Evolutionary conservation across 148 eudicot genomes (phyloP), one percentile per base, ranked within the genome.

Genomic region (Suaeda aralocaspica): DNA sequence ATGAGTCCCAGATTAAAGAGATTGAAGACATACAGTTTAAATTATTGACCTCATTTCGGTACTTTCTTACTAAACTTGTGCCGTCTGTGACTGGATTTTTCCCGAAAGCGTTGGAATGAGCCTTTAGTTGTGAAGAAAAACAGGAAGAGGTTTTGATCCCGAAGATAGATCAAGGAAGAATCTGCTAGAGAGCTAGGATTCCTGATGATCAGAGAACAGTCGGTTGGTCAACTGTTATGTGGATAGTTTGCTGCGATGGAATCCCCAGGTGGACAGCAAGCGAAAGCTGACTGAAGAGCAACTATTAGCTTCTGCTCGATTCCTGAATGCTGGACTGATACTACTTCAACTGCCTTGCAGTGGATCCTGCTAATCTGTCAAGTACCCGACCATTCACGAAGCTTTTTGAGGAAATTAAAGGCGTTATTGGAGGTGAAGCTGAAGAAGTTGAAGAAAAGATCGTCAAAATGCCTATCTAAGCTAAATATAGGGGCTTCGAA

Each of bases 311-410:
- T 64, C 3, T 86, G 91, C 73, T 59, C 80, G 88, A 36, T 86
- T 90, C 72, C 83, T 90, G 0, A 81, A 71, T 29, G 96, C 77
- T 0, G 93, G 96, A 86, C 91, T 2, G 91, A 90, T 66, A 90
- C 92, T n/a, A 88, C 96, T 22, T 62, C 88, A 5, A 90, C 90
- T 0, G 82, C 89, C 3, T 72, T 90, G 52, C 89, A 90, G 44
- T 90, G 89, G 91, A 83, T 84, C 50, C 84, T 90, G 96, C 96
- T 36, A 88, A 83, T 62, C 48, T 22, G 96, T 87, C 15, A 90
- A 84, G 75, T 62, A 81, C 70, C 88, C 83, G 12, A 29, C 62
- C 0, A 61, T 86, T 15, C 96, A 88, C 76, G 1, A 88, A 80
- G 80, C 72, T 90, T 45, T 84, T 76, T 48, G 76, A 86, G n/a